Percentiles rank a stretch among this genome's conserved stretches.
phyloP scores from a whole-genome alignment of 2,329 filamentous ascomycete genomes.

The Sporothrix curviconia region DNA sequence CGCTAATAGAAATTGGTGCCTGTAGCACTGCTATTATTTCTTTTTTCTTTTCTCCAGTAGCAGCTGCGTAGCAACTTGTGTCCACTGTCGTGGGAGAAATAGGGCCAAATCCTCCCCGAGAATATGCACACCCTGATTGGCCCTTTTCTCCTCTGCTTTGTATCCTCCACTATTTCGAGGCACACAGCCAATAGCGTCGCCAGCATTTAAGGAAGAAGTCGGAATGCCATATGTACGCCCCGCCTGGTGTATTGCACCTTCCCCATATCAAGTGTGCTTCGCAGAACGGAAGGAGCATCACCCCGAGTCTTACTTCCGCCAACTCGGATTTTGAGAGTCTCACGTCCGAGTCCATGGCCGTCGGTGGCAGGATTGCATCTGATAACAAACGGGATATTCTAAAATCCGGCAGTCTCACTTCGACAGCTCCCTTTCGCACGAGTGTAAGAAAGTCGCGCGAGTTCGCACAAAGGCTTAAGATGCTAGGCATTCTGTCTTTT shows the following conservation, averaged over 20 bases:
- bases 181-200: constrained; percentile 1
- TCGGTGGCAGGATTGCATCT: too few relatives aligned
- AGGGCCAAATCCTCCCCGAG: neutral
- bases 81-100: neutral
- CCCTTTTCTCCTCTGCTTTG: neutral
- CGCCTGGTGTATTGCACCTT: neutral
- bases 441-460: too few relatives aligned
- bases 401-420: too few relatives aligned
- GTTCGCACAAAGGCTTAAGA: too few relatives aligned
- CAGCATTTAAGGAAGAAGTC: constrained; percentile 10
- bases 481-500: too few relatives aligned
- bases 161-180: neutral
- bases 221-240: neutral
- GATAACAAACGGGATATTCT: too few relatives aligned
- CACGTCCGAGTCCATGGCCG: too few relatives aligned
- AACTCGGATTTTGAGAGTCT: too few relatives aligned
- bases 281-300: neutral
- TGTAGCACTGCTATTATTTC: too few relatives aligned
- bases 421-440: too few relatives aligned
- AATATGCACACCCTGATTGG: neutral
- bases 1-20: neutral
- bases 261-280: neutral
- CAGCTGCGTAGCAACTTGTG: neutral
- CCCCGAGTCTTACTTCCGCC: neutral
- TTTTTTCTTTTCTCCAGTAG: neutral